Percentiles rank a stretch among this genome's conserved stretches.
phyloP scores from a whole-genome alignment of 176 grass and related monocot genomes.

The Tuctoria greenei region DNA sequence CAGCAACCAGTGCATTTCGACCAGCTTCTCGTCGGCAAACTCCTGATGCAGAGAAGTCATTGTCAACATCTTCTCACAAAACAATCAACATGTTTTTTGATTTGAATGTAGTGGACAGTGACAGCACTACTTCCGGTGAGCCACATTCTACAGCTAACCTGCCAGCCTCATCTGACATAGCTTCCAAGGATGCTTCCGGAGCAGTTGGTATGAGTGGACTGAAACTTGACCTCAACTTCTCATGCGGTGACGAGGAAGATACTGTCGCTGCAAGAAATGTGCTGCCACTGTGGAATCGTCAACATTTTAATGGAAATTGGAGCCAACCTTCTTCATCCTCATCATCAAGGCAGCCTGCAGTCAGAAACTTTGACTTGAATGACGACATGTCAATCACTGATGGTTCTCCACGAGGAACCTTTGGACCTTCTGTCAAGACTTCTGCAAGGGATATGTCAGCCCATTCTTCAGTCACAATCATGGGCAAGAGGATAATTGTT shows the following conservation, averaged over 20 bases:
- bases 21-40: constrained; percentile 40
- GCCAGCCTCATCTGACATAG: constrained; percentile 27
- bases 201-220: constrained; percentile 28
- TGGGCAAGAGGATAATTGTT: constrained; percentile 52
- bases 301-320: constrained; percentile 32
- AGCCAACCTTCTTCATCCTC: constrained; percentile 50
- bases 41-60: constrained; percentile 45
- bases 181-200: constrained; percentile 42
- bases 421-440: constrained; percentile 36
- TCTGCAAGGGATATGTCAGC: constrained; percentile 21
- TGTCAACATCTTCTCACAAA: constrained; percentile 44
- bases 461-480: constrained; percentile 49
- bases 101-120: constrained; percentile 51
- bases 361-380: constrained; percentile 75
- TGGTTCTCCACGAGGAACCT: constrained; percentile 35
- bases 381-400: constrained; percentile 39
- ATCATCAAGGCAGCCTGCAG: constrained; percentile 53
- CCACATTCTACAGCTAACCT: constrained; percentile 34
- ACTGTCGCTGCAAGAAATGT: constrained; percentile 17
- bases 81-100: constrained; percentile 47
- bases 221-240: constrained; percentile 55
- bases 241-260: constrained; percentile 43
- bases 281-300: constrained; percentile 33
- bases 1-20: constrained; percentile 76
- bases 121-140: constrained; percentile 42